Percentiles rank a stretch among this genome's conserved stretches.
Conservation (phyloP, 1,284 basidiomycete genomes). For the Melampsora americana region DNA sequence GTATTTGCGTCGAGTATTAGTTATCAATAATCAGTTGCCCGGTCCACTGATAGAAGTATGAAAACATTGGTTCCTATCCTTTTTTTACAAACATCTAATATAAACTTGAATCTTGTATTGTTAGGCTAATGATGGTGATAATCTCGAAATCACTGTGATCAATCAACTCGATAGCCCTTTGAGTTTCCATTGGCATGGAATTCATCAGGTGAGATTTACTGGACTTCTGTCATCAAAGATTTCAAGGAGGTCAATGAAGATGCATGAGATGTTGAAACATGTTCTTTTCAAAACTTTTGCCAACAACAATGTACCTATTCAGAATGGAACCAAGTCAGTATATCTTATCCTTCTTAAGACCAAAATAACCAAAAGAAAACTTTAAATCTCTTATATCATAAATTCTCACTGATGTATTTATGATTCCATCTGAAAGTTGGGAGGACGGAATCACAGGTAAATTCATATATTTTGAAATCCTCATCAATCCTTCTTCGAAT, state of each 20-base stretch:
- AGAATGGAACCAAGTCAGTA: constrained; percentile 7
- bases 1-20: constrained; percentile 45
- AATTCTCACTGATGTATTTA: neutral
- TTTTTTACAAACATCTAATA: neutral
- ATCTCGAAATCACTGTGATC: constrained; percentile 2
- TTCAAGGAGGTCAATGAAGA: neutral
- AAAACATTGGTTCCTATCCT: neutral
- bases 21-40: constrained; percentile 11
- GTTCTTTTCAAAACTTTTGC: neutral
- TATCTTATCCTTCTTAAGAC: too few relatives aligned
- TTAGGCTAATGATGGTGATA: constrained; percentile 8
- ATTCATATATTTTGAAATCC: neutral
- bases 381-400: neutral
- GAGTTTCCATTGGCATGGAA: constrained; percentile 16
- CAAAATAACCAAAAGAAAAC: neutral
- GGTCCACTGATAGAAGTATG: constrained; percentile 25
- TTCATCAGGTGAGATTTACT: neutral
- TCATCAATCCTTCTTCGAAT: neutral
- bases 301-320: neutral
- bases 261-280: neutral
- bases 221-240: neutral
- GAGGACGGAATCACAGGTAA: constrained; percentile 40
- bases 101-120: neutral
- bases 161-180: constrained; percentile 1
- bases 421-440: constrained; percentile 19